phyloP scores from a whole-genome alignment of 306 rosid genomes.

The Acacia crassicarpa region DNA sequence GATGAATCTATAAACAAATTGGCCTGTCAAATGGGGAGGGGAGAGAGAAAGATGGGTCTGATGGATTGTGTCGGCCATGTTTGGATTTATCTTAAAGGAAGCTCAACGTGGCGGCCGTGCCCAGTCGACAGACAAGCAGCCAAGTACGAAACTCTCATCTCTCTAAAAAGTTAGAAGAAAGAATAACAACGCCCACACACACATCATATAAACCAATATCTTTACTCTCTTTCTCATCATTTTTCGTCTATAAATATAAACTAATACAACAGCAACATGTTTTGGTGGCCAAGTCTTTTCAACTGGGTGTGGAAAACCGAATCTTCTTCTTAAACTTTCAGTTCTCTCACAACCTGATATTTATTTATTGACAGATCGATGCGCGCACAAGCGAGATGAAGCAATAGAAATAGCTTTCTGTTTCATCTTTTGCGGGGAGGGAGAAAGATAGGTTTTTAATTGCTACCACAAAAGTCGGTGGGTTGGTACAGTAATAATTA shows the following conservation, averaged over 20 bases:
- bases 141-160: conserved; percentile 64
- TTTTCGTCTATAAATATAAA: conserved; percentile 24
- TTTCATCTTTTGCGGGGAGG: background rate
- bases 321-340: conserved; percentile 12
- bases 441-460: background rate
- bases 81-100: conserved; percentile 70
- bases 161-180: background rate
- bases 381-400: background rate
- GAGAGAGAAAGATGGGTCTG: conserved; percentile 26
- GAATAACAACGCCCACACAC: background rate
- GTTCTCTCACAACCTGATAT: background rate
- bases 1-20: conserved; percentile 21
- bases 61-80: conserved; percentile 89
- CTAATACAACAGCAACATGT: conserved; percentile 29
- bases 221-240: background rate
- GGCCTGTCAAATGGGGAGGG: conserved; percentile 20
- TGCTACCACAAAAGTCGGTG: background rate
- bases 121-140: conserved; percentile 73
- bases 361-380: background rate
- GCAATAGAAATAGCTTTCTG: background rate
- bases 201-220: background rate
- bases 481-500: background rate
- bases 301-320: conserved; percentile 7
- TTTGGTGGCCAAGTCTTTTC: conserved; percentile 6
- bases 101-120: conserved; percentile 88